Base-by-base conservation (phyloP, 164 flowering plant species). In the Tetrastigma voinierianum region DNA sequence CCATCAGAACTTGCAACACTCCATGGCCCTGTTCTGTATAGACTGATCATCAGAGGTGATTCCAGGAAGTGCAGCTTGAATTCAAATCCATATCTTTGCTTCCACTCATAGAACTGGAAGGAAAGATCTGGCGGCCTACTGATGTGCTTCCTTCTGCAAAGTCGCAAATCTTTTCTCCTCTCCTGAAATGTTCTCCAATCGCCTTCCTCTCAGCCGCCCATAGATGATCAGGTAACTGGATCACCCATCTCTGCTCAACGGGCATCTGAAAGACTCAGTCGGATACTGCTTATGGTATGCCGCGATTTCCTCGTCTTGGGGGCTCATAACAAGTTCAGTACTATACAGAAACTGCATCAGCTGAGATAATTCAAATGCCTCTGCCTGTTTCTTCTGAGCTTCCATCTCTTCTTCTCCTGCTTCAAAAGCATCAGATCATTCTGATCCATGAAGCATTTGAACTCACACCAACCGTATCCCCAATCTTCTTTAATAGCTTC, bases 141-240 rank as follows among this genome's bases (percentile, higher is more conserved):
- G 61, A 57, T 17, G 49, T 67, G 76, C 68, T 57, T 59, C 48
- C 67, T 44, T 32, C 51, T 44, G 46, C 76, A 73, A 21, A 64
- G 18, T 72, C 72, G 23, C 76, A 73, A 0, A 53, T 45, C 17
- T 9, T 73, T 19, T 63, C 65, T 24, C 65, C 68, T 45, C 47
- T 57, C 2, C 25, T 7, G 43, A 73, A 73, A 18, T 68, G 46
- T 45, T 68, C 65, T 61, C 63, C 32, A 51, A 73, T 73, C 46
- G 76, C 71, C 48, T 58, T 52, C 68, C 72, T 73, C 64, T 67
- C 76, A 51, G 57, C 76, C 67, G 72, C 68, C 76, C 76, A 25
- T 72, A 73, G 3, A 19, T 0, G 20, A 73, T 43, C 4, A n/a
- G n/a, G 76, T 68, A 21, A 73, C 76, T 10, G 76, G 76, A 19